A percentile compares a stretch with the other conserved stretches of the same genome.
Conservation (phyloP, 495 filamentous ascomycete genomes). For the Penicillium cataractarum region DNA sequence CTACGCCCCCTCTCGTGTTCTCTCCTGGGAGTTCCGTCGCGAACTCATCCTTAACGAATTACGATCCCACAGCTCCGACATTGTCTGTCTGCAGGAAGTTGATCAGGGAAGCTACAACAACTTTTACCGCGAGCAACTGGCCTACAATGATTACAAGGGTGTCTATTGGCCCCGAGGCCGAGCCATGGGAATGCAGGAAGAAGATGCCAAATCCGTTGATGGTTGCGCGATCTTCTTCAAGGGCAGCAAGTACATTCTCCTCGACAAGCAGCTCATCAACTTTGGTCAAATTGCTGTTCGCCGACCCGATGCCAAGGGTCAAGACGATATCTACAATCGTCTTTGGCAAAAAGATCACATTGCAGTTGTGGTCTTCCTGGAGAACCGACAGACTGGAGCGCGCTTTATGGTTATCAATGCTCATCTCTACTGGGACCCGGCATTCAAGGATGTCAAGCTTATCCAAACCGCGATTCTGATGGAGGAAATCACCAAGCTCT, state of each 20-base stretch:
- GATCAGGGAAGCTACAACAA: constrained; percentile 88
- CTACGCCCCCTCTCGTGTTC: constrained; percentile 76
- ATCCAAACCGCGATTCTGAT: constrained; percentile 93
- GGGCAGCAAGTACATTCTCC: constrained; percentile 82
- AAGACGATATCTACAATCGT: constrained; percentile 95
- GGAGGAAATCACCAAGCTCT: constrained; percentile 81
- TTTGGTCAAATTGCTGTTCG: constrained; percentile 91
- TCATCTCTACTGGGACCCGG: constrained; percentile 93
- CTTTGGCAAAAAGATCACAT: constrained; percentile 98
- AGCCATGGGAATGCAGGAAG: constrained; percentile 87
- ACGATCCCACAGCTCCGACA: constrained; percentile 77
- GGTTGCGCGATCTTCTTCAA: constrained; percentile 98
- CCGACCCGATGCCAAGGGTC: constrained; percentile 90
- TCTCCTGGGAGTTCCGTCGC: constrained; percentile 84
- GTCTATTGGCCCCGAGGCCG: constrained; percentile 86
- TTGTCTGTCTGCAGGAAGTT: constrained; percentile 91
- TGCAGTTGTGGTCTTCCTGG: constrained; percentile 84
- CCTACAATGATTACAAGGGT: constrained; percentile 86
- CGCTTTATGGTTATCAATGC: constrained; percentile 91
- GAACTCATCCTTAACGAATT: constrained; percentile 81
- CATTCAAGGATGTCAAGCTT: constrained; percentile 88
- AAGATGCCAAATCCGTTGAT: constrained; percentile 83
- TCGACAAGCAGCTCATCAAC: constrained; percentile 92
- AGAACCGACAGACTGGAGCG: constrained; percentile 83
- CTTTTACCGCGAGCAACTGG: constrained; percentile 81